A percentile compares a stretch with the other conserved stretches of the same genome.
Evolutionary conservation across 2,329 filamentous ascomycete species (phyloP).

Genomic region (Dendrostoma leiphaemia): DNA sequence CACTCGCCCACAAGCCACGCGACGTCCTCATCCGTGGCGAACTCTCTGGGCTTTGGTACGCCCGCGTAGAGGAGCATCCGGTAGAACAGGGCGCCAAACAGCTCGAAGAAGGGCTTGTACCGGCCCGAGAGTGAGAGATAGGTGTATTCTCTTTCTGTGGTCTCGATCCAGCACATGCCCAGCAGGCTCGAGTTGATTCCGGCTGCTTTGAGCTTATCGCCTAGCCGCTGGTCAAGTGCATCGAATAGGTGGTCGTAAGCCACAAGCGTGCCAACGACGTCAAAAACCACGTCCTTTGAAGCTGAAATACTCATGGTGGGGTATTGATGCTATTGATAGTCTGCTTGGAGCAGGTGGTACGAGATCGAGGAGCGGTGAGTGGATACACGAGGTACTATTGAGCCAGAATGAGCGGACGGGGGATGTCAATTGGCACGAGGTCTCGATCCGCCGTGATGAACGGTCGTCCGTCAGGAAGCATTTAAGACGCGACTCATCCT

Average conservation of each 20-base stretch:
- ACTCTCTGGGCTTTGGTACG: conserved; percentile 33
- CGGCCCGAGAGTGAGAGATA: conserved; percentile 40
- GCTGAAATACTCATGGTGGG: conserved; percentile 12
- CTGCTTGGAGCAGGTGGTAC: no score
- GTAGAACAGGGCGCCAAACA: conserved; percentile 42
- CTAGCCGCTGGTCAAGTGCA: conserved; percentile 36
- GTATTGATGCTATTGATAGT: no score
- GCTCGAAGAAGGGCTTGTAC: conserved; percentile 37
- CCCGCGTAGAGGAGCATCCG: conserved; percentile 40
- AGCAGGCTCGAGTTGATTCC: conserved; percentile 37
- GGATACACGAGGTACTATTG: no score
- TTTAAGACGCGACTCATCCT: no score
- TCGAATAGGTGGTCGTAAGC: conserved; percentile 39
- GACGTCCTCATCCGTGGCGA: conserved; percentile 40
- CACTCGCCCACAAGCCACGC: conserved; percentile 35
- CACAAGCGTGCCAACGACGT: conserved; percentile 48
- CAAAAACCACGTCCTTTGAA: conserved; percentile 40
- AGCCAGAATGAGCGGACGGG: background rate
- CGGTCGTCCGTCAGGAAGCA: background rate
- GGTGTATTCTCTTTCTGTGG: conserved; percentile 45
- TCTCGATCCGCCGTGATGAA: background rate
- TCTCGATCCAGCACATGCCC: conserved; percentile 42
- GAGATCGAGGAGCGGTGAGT: no score
- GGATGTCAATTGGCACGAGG: background rate
- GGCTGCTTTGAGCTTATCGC: conserved; percentile 32